Base-by-base conservation (phyloP, 1,139 yeast genomes). In the Blastobotrys niveus region DNA sequence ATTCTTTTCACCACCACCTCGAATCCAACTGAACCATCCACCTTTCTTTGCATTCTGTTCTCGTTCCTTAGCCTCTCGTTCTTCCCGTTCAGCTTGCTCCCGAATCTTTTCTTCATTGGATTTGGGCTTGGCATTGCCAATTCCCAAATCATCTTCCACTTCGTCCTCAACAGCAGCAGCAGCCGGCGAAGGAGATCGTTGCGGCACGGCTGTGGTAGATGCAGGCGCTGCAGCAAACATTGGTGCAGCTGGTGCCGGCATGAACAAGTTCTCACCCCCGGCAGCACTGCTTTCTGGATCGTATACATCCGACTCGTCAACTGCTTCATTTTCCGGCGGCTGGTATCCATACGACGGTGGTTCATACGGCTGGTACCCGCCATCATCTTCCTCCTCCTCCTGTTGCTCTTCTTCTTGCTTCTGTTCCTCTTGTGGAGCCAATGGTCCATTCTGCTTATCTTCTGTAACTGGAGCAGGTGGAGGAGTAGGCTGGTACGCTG, bases 1-100 rank as follows among this genome's bases (percentile, higher is more conserved):
- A 40, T 79, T 81, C 43, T 78, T 76, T 37, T 62, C 57, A 71
- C 82, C 82, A 79, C 10, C 80, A 61, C 35, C 58, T 61, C 49
- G 57, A 54, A 33, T 51, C 54, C 44, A 46, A 43, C 21, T 50
- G 21, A 48, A 48, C 30, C 43, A 41, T 40, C 53, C 56, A 7
- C 47, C 48, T 24, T 51, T 43, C 6, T 42, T 47, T 14, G 49
- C 51, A 27, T 50, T 41, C 37, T 42, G 47, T 24, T 47, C 45
- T 10, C 43, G 38, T 24, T 52, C 49, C 19, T 51, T 48, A 29
- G 51, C 50, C 32, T 51, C 43, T 14, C 44, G 48, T 17, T 50
- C 49, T 24, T 46, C 44, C 21, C 45, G 52, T 5, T 46, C 48
- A 18, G 40, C 40, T 19, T 39, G 26, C 34, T 46, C 40, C 39